A percentile compares a stretch with the other conserved stretches of the same genome.
phyloP scores from a whole-genome alignment of 2,329 filamentous ascomycete species.

The Fusarium nisikadoi region DNA sequence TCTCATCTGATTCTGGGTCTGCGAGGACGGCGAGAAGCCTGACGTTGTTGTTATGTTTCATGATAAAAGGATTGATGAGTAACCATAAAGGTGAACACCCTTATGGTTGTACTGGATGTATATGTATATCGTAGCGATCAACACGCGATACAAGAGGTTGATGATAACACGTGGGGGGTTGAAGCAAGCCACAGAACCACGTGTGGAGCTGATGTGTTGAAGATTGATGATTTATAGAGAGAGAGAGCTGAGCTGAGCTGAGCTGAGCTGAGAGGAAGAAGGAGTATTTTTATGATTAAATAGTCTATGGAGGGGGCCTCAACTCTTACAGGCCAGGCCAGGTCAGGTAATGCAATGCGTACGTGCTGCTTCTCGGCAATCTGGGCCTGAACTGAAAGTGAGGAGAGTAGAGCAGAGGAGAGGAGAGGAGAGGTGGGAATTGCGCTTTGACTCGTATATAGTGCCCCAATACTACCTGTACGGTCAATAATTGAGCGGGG shows the following conservation, averaged over 20 bases:
- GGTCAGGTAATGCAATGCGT: neutral
- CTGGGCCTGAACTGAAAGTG: neutral
- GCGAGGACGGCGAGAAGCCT: conserved; percentile 41
- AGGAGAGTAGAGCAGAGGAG: neutral
- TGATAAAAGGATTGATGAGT: neutral
- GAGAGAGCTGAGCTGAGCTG: neutral
- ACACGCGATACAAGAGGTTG: neutral
- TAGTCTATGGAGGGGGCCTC: neutral
- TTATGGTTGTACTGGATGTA: neutral
- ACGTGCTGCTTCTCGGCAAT: conserved; percentile 21
- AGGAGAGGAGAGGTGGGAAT: neutral
- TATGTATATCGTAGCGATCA: neutral
- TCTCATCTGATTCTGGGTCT: conserved; percentile 41
- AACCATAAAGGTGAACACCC: neutral
- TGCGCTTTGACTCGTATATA: conserved; percentile 26
- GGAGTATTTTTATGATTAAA: neutral
- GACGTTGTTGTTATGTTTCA: conserved; percentile 39
- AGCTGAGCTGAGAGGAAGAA: neutral
- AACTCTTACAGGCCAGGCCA: neutral
- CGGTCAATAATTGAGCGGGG: neutral
- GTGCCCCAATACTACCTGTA: neutral
- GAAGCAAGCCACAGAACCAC: neutral
- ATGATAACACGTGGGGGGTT: neutral
- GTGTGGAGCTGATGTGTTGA: neutral
- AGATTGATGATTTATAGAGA: neutral